Percentiles rank a stretch among this genome's conserved stretches.
Evolutionary conservation across 2,329 filamentous ascomycete genomes (phyloP).

Genomic region (Aspergillus hiratsukae): DNA sequence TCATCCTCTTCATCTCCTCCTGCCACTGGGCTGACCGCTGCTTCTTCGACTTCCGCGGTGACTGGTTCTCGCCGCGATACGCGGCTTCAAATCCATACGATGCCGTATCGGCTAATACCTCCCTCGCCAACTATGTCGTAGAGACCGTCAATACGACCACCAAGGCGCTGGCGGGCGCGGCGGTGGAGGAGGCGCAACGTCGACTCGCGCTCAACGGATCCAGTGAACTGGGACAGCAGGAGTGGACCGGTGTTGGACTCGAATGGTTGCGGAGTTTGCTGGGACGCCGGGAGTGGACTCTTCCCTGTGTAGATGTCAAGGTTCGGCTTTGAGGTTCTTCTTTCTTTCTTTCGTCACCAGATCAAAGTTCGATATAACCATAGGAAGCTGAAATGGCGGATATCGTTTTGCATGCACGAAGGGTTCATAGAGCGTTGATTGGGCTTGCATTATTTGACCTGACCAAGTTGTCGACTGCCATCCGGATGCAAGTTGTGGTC

Average conservation of each 20-base stretch:
- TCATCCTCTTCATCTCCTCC: slow-evolving; percentile 88
- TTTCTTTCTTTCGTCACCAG: neutral
- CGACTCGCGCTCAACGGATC: slow-evolving; percentile 27
- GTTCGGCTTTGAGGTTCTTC: slow-evolving; percentile 59
- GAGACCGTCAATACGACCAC: slow-evolving; percentile 65
- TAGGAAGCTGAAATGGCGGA: neutral
- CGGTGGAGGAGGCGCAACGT: slow-evolving; percentile 56
- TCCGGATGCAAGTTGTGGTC: neutral
- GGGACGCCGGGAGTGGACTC: slow-evolving; percentile 79
- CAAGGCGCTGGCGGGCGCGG: slow-evolving; percentile 61
- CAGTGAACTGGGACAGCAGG: slow-evolving; percentile 43
- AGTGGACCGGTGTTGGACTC: slow-evolving; percentile 72
- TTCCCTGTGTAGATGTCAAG: slow-evolving; percentile 87
- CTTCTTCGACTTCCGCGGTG: slow-evolving; percentile 86
- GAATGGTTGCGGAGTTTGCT: slow-evolving; percentile 82
- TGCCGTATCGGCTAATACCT: slow-evolving; percentile 9
- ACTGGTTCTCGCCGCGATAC: slow-evolving; percentile 86
- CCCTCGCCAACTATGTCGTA: slow-evolving; percentile 31
- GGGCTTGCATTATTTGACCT: neutral
- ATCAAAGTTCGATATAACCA: neutral
- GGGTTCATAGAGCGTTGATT: neutral
- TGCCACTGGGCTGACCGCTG: slow-evolving; percentile 86
- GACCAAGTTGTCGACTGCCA: neutral
- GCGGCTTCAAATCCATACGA: slow-evolving; percentile 27
- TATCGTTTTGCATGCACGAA: neutral